phyloP scores from a whole-genome alignment of 2,329 filamentous ascomycete genomes.

The Ophiostoma sp. region DNA sequence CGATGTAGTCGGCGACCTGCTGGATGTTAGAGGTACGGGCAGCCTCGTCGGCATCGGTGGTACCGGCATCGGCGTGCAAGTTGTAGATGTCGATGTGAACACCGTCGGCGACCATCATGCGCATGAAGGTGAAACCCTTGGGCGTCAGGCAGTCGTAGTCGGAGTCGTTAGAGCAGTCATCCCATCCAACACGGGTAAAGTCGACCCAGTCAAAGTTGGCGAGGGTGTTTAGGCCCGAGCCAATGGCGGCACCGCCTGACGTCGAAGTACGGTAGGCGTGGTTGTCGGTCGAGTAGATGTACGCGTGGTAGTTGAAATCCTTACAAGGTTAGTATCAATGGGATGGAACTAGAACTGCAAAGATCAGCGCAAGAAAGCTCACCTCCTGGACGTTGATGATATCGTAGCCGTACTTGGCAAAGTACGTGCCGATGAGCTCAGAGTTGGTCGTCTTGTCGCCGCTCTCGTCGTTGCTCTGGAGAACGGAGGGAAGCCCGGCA shows the following conservation, averaged over 20 bases:
- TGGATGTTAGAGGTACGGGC: conserved; percentile 56
- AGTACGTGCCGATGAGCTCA: conserved; percentile 49
- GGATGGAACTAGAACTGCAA: not conserved
- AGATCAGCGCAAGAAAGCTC: not conserved
- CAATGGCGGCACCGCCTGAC: conserved; percentile 58
- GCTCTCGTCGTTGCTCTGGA: conserved; percentile 56
- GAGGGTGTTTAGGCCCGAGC: conserved; percentile 59
- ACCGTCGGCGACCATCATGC: conserved; percentile 45
- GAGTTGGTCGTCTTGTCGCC: conserved; percentile 58
- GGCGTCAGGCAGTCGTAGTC: conserved; percentile 59
- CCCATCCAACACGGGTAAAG: conserved; percentile 55
- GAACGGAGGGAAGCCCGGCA: conserved; percentile 51
- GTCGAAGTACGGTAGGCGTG: conserved; percentile 58
- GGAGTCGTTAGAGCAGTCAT: conserved; percentile 50
- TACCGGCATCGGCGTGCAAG: conserved; percentile 58
- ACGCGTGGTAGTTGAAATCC: conserved; percentile 64
- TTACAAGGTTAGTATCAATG: not conserved
- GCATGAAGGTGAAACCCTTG: conserved; percentile 66
- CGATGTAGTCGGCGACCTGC: conserved; percentile 55
- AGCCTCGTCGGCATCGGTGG: conserved; percentile 44
- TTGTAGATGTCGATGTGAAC: conserved; percentile 61
- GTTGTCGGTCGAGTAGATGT: conserved; percentile 55
- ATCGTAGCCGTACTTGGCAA: conserved; percentile 53
- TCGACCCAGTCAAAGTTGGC: conserved; percentile 53
- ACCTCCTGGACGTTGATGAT: conserved; percentile 62